A percentile compares a stretch with the other conserved stretches of the same genome.
phyloP scores from a whole-genome alignment of 2,329 filamentous ascomycete genomes.

The Trichoderma brevicompactum region DNA sequence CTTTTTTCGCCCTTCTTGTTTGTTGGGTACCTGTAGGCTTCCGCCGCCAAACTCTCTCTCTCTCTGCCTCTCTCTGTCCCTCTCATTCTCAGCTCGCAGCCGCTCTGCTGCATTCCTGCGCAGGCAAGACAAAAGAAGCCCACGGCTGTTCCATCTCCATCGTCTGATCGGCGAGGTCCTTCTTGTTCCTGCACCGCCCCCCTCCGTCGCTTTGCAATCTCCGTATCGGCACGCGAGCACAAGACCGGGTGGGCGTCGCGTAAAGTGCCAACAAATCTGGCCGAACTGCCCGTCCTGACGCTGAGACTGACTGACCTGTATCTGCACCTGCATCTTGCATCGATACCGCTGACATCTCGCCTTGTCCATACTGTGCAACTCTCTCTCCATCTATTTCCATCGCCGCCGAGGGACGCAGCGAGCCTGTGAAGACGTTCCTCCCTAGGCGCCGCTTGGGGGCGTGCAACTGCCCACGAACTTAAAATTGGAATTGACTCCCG shows the following conservation, averaged over 20 bases:
- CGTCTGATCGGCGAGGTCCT: slow-evolving; percentile 11
- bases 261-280: slow-evolving; percentile 27
- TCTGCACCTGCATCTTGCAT: background rate
- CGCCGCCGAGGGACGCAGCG: slow-evolving; percentile 8
- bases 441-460: background rate
- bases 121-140: slow-evolving; percentile 9
- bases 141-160: background rate
- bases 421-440: slow-evolving; percentile 11
- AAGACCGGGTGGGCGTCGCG: slow-evolving; percentile 24
- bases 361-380: slow-evolving; percentile 20
- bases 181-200: slow-evolving; percentile 25
- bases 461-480: slow-evolving; percentile 14
- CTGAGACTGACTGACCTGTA: slow-evolving; percentile 11
- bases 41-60: background rate
- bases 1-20: slow-evolving; percentile 5
- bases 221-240: slow-evolving; percentile 30
- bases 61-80: too few species aligned
- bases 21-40: background rate
- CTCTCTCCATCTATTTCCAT: slow-evolving; percentile 13
- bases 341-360: background rate
- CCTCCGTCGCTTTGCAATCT: slow-evolving; percentile 23
- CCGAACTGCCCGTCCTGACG: background rate
- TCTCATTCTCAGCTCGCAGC: slow-evolving; percentile 1
- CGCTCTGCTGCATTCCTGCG: slow-evolving; percentile 10
- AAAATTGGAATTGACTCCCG: background rate